A percentile compares a stretch with the other conserved stretches of the same genome.
phyloP scores from a whole-genome alignment of 2,329 filamentous ascomycete species.

The Cercospora beticola region DNA sequence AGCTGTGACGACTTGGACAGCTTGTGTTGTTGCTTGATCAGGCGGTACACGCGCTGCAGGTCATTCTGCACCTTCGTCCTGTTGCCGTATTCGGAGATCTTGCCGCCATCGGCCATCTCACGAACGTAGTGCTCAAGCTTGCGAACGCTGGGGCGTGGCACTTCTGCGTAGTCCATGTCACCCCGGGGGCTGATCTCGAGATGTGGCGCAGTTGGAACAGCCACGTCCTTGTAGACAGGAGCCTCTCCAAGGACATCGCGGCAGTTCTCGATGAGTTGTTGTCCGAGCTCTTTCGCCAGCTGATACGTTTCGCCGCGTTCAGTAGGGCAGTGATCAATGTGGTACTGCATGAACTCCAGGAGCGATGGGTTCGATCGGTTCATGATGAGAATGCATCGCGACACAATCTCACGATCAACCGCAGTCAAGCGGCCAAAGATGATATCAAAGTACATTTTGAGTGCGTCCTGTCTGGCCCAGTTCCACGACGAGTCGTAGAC shows the following conservation, averaged over 20 bases:
- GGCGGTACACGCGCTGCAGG: conserved; percentile 90
- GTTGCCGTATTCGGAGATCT: conserved; percentile 98
- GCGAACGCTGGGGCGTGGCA: conserved; percentile 80
- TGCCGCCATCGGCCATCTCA: conserved; percentile 97
- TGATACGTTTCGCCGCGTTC: conserved; percentile 96
- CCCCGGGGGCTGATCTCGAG: conserved; percentile 91
- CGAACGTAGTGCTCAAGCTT: conserved; percentile 98
- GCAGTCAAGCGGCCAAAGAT: conserved; percentile 93
- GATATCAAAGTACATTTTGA: conserved; percentile 99
- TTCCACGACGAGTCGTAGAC: conserved; percentile 99
- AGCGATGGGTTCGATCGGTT: conserved; percentile 95
- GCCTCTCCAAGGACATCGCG: conserved; percentile 81
- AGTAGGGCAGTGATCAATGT: conserved; percentile 97
- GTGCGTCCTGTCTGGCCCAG: conserved; percentile 94
- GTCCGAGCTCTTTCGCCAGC: conserved; percentile 91
- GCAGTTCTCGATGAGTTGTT: conserved; percentile 96
- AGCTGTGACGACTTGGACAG: conserved; percentile 94
- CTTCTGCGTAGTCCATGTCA: conserved; percentile 88
- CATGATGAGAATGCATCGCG: conserved; percentile 98
- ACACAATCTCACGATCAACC: conserved; percentile 96
- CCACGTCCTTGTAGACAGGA: conserved; percentile 95
- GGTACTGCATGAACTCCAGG: conserved; percentile 99
- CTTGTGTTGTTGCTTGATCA: conserved; percentile 98
- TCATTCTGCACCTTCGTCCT: conserved; percentile 97
- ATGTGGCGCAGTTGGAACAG: conserved; percentile 83